Evolutionary conservation across 805 yeast genomes (phyloP), one percentile per base, ranked within the genome.

Genomic region (Candida saitoana): DNA sequence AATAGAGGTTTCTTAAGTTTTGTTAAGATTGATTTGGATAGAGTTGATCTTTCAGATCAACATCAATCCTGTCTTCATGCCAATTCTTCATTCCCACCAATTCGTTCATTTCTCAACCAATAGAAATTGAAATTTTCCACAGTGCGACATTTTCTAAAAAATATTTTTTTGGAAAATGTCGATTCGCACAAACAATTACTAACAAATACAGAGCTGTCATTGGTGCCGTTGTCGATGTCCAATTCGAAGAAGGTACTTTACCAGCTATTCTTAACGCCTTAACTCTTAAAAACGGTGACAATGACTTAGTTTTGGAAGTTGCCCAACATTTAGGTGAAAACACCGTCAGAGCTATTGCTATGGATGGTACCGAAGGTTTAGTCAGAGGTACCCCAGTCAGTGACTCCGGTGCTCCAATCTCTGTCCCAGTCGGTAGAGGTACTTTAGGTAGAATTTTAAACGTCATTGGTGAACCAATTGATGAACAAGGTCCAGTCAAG

Each of bases 311-410:
- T 56, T 82, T 93, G 64, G 99, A 93, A 79, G 99, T 93, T 61
- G 93, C 99, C 63, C 99, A 93, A 81, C 99, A 93, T 77, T 83
- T 93, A 74, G 99, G 99, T 82, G 98, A 93, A 81, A 89, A 89
- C 87, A 86, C 98, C 62, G 98, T 93, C 71, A 91, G 99, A 85
- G 85, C 99, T 70, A 93, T 93, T 85, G 98, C 99, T 69, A 93
- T 93, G 99, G 99, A 93, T 74, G 98, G 98, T 87, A 93, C 99
- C 60, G 98, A 91, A 76, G 99, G 99, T 88, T 84, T 93, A 66
- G 96, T 89, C 62, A 91, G 99, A 82, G 99, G 99, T 73, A 83
- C 85, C 65, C 44, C 76, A 48, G 99, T 93, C 62, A 55, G 65
- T 54, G 99, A 93, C 79, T 90, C 98, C 55, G 99, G 99, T 73